phyloP scores from a whole-genome alignment of 2,329 filamentous ascomycete genomes.

The Hymenoscyphus infarciens region DNA sequence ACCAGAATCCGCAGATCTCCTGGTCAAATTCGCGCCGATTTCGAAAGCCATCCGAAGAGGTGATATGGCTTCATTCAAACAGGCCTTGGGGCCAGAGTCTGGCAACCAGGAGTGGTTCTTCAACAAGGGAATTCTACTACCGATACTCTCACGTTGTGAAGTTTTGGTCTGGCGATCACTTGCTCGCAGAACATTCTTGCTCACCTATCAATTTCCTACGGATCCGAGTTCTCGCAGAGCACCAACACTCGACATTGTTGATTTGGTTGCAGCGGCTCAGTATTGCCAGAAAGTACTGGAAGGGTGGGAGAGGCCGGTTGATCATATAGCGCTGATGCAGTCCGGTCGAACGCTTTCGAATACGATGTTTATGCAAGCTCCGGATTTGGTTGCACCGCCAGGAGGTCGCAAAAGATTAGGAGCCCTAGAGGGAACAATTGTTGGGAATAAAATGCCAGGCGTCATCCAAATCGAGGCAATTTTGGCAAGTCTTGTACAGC shows the following conservation, averaged over 20 bases:
- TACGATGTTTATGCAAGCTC: conserved; percentile 48
- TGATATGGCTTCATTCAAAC: conserved; percentile 70
- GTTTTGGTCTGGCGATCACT: conserved; percentile 82
- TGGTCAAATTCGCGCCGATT: conserved; percentile 68
- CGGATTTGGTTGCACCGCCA: conserved; percentile 40
- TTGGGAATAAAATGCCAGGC: conserved; percentile 58
- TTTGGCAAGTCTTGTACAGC: conserved; percentile 71
- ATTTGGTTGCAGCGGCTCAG: conserved; percentile 61
- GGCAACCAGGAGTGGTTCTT: conserved; percentile 69
- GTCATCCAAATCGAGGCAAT: conserved; percentile 71
- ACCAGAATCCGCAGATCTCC: conserved; percentile 65
- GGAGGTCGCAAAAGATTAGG: conserved; percentile 47
- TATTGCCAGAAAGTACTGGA: conserved; percentile 64
- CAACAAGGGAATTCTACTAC: conserved; percentile 69
- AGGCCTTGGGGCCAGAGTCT: conserved; percentile 54
- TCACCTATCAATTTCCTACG: conserved; percentile 69
- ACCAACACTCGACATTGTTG: conserved; percentile 69
- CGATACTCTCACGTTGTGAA: conserved; percentile 72
- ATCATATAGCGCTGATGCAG: conserved; percentile 29
- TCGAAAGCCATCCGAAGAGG: conserved; percentile 68
- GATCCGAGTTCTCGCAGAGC: conserved; percentile 57
- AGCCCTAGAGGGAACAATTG: conserved; percentile 58
- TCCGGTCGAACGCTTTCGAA: conserved; percentile 41
- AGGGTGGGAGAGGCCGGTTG: conserved; percentile 44
- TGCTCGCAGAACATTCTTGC: conserved; percentile 70